Conservation (phyloP, 441 rosid genomes). For the Pelargonium cotyledonis region DNA sequence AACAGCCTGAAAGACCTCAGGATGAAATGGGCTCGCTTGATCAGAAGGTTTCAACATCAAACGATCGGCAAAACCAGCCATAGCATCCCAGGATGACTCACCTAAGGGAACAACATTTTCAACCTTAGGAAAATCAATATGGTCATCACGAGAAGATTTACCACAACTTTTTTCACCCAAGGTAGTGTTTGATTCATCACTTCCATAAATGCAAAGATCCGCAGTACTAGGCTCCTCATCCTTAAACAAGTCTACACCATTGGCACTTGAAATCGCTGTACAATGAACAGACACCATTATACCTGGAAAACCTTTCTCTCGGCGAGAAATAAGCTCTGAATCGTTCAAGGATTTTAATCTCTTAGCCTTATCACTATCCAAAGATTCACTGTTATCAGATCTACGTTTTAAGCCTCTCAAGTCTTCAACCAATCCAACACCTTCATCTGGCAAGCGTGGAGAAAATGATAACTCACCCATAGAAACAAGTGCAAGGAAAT, state of each 20-base stretch:
- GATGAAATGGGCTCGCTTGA: conserved; percentile 31
- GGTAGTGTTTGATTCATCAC: conserved; percentile 27
- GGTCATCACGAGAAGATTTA: conserved; percentile 32
- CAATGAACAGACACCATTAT: conserved; percentile 50
- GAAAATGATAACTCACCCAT: conserved; percentile 69
- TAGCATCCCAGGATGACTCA: conserved; percentile 69
- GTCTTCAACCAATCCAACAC: conserved; percentile 93
- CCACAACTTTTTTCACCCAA: conserved; percentile 25
- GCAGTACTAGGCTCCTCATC: conserved; percentile 28
- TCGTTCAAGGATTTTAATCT: conserved; percentile 55
- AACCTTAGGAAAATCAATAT: conserved; percentile 35
- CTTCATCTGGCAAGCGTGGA: conserved; percentile 73
- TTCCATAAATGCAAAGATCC: conserved; percentile 22
- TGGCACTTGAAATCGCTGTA: conserved; percentile 35
- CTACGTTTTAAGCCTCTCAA: conserved; percentile 68
- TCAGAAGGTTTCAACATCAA: conserved; percentile 36
- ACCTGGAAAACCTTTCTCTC: conserved; percentile 96
- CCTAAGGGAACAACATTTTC: conserved; percentile 30
- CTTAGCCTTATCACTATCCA: conserved; percentile 47
- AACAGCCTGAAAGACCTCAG: conserved; percentile 46
- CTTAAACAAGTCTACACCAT: conserved; percentile 47
- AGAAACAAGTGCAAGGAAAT: conserved; percentile 67
- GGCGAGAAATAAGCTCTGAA: conserved; percentile 68
- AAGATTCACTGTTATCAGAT: conserved; percentile 52
- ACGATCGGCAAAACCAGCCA: conserved; percentile 52